phyloP scores from a whole-genome alignment of 2,329 filamentous ascomycete genomes.

The Plenodomus lindquistii region DNA sequence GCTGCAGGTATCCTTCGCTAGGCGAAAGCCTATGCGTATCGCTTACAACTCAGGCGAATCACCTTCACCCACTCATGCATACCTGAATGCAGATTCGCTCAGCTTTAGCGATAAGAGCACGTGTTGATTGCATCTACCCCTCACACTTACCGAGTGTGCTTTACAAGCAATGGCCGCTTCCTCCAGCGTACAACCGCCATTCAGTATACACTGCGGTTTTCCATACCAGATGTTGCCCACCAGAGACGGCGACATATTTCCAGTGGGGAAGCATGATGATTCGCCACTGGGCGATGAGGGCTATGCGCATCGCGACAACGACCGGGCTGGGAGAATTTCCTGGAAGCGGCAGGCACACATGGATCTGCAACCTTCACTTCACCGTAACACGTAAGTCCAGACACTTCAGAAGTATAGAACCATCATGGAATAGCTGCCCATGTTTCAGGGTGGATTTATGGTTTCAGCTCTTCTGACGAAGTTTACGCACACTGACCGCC shows the following conservation, averaged over 20 bases:
- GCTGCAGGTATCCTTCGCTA: not conserved
- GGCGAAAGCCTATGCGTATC: not conserved
- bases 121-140: not conserved
- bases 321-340: conserved; percentile 1
- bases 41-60: not conserved
- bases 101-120: not conserved
- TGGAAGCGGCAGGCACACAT: conserved; percentile 11
- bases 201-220: not conserved
- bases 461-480: too few relatives aligned
- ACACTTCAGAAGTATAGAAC: not conserved
- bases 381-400: conserved; percentile 19
- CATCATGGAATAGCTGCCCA: too few relatives aligned
- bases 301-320: too few relatives aligned
- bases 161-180: not conserved
- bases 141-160: not conserved
- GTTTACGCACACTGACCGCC: too few relatives aligned
- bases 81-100: not conserved
- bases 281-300: too few relatives aligned
- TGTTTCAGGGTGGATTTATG: too few relatives aligned
- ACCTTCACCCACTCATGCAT: not conserved
- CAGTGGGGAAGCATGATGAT: not conserved
- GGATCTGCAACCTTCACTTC: conserved; percentile 16
- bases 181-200: not conserved
- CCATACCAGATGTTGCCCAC: not conserved
- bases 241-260: not conserved